Base-by-base conservation (phyloP, 768 basidiomycete species). In the Coprinellus micaceus region DNA sequence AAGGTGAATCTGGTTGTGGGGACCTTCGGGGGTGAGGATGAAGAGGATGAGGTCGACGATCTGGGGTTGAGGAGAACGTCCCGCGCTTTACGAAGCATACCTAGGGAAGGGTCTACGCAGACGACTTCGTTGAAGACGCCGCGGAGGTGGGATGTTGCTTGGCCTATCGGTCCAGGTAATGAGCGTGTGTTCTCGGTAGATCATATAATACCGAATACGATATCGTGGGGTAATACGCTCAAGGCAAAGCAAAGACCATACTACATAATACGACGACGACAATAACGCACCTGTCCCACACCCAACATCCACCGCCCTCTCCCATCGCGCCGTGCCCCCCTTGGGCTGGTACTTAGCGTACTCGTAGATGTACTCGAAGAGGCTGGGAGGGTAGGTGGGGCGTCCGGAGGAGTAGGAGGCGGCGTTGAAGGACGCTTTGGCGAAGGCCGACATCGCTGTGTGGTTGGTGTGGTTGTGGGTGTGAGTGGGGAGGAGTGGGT, bases 381-480 rank as follows among this genome's bases (percentile, higher is more conserved):
- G 74, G 22, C 77, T 71, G 3, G 71, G 67, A 2, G 91, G 89
- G 64, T 92, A 92, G 0, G 84, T 86, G 26, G 89, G 92, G 9
- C 92, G 75, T 41, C 79, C 81, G 2, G 83, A 73, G 1, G 89
- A 84, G 63, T 94, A 93, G 4, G 73, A 67, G 5, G 80, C 70
- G 0, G 87, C 80, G 65, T 90, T 82, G 72, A 91, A 94, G 0
- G 82, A 78, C 0, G 77, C 67, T 60, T 86, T 88, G 12, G 84
- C 82, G 63, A 91, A 94, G 0, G 88, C 88, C 10, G 90, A 76
- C 91, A 94, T 91, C n/a, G n/a, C n/a, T n/a, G n/a, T n/a, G n/a
- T n/a, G n/a, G n/a, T n/a, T n/a, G n/a, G n/a, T 52, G 52, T 48
- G 33, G 33, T 33, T 33, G 33, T 6, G 33, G 13, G 33, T 33